phyloP scores from a whole-genome alignment of 768 basidiomycete species.

The Chalciporus sphaerocephalus region DNA sequence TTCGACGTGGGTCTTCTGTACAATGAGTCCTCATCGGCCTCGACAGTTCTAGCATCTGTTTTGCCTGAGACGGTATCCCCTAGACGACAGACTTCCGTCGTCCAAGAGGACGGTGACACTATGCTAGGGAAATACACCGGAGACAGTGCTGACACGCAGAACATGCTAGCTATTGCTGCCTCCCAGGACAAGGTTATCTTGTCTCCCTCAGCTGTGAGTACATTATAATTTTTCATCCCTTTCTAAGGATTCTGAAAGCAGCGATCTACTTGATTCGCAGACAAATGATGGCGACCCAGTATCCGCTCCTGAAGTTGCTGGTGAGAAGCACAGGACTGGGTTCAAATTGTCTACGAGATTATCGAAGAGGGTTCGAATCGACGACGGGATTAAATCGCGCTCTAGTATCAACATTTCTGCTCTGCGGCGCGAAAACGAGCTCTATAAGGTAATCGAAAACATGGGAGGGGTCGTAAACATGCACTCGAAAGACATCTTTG shows the following conservation, averaged over 20 bases:
- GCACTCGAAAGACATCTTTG: constrained; percentile 64
- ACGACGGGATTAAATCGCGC: constrained; percentile 14
- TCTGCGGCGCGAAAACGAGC: constrained; percentile 76
- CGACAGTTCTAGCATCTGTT: not conserved
- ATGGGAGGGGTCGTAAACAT: constrained; percentile 65
- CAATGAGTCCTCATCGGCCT: not conserved
- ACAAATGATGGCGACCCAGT: not conserved
- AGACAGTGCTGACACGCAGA: not conserved
- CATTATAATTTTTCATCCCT: not conserved
- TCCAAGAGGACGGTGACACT: not conserved
- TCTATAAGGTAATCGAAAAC: constrained; percentile 60
- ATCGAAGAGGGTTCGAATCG: constrained; percentile 21
- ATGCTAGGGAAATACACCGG: not conserved
- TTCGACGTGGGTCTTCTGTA: not conserved
- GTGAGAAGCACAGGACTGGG: constrained; percentile 16
- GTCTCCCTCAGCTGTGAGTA: not conserved
- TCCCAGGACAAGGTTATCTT: not conserved
- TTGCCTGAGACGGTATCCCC: not conserved
- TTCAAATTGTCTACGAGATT: constrained; percentile 9
- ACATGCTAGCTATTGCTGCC: not conserved
- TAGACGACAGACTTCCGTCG: not conserved
- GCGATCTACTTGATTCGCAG: not conserved
- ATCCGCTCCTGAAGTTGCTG: not conserved
- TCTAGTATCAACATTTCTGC: constrained; percentile 67
- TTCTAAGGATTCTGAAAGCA: not conserved